Evolutionary conservation across 1,139 yeast genomes (phyloP).

Genomic region (Chernovozyma aurita): DNA sequence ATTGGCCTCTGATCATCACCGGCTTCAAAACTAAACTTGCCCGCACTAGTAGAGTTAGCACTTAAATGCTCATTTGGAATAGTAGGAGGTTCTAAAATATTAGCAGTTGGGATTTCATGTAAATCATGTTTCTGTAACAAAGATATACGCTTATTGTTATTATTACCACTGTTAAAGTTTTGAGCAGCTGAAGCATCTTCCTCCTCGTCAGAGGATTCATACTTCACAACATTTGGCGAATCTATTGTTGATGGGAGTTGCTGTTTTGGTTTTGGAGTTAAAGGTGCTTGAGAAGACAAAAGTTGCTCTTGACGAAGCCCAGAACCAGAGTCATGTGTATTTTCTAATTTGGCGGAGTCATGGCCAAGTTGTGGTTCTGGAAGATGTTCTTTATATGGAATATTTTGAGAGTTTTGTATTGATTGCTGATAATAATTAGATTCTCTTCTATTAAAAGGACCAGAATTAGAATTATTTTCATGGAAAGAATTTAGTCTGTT

Average conservation of each 20-base stretch:
- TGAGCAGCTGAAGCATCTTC: slow-evolving; percentile 9
- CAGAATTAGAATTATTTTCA: background rate
- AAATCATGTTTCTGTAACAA: slow-evolving; percentile 33
- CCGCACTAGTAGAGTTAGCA: slow-evolving; percentile 14
- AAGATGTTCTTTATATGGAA: background rate
- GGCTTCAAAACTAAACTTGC: slow-evolving; percentile 39
- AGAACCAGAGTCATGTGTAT: slow-evolving; percentile 1
- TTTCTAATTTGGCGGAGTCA: no score
- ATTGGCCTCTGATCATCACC: slow-evolving; percentile 38
- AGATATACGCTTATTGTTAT: slow-evolving; percentile 18
- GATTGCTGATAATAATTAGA: background rate
- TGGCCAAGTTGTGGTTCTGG: background rate
- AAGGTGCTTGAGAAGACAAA: slow-evolving; percentile 5
- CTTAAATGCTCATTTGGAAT: slow-evolving; percentile 6
- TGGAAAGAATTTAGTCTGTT: slow-evolving; percentile 1
- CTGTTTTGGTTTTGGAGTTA: slow-evolving; percentile 7
- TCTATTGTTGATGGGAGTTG: slow-evolving; percentile 12
- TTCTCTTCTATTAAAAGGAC: background rate
- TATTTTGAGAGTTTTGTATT: background rate
- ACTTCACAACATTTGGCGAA: slow-evolving; percentile 28
- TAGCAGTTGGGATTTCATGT: slow-evolving; percentile 10
- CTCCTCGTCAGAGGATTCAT: slow-evolving; percentile 19
- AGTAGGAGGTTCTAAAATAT: background rate
- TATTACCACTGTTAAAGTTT: background rate
- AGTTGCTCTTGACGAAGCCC: background rate